Evolutionary conservation across 768 basidiomycete genomes (phyloP).

Genomic region (Asterophora lycoperdoides): DNA sequence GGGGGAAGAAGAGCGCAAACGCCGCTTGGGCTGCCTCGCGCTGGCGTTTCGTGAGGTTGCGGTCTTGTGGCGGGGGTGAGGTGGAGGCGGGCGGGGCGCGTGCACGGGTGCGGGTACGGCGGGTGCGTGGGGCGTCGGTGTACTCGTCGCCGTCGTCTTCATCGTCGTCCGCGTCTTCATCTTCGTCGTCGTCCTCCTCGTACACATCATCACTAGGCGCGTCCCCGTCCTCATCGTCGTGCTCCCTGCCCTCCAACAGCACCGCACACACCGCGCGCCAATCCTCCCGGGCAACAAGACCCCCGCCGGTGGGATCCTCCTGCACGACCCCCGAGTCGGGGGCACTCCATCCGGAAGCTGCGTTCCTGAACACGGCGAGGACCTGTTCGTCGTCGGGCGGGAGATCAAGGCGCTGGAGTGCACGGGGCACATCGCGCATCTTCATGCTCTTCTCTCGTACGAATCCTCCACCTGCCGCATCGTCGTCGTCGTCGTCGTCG

Average conservation of each 20-base stretch:
- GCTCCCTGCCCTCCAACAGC: constrained; percentile 45
- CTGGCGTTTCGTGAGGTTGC: constrained; percentile 48
- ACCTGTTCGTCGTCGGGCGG: constrained; percentile 72
- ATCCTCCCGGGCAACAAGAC: constrained; percentile 56
- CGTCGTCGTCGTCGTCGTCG: background rate
- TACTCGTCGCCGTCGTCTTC: constrained; percentile 25
- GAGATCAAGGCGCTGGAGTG: constrained; percentile 60
- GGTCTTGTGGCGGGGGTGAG: constrained; percentile 6
- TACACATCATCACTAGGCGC: constrained; percentile 18
- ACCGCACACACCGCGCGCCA: constrained; percentile 81
- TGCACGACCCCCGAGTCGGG: constrained; percentile 15
- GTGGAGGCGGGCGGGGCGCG: constrained; percentile 7
- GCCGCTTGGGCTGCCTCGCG: constrained; percentile 49
- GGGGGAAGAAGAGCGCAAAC: constrained; percentile 74
- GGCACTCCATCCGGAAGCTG: constrained; percentile 66
- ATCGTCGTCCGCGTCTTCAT: constrained; percentile 28
- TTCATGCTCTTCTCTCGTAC: background rate
- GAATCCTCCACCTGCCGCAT: background rate
- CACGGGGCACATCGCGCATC: constrained; percentile 53
- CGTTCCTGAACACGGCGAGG: constrained; percentile 68
- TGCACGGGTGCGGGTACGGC: constrained; percentile 9
- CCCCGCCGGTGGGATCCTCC: constrained; percentile 15
- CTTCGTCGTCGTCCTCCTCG: constrained; percentile 13
- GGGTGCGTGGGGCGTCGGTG: constrained; percentile 16
- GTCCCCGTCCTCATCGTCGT: constrained; percentile 23